Percentiles rank a stretch among this genome's conserved stretches.
Conservation (phyloP, 2,329 filamentous ascomycete species). For the Epichloe glyceriae region DNA sequence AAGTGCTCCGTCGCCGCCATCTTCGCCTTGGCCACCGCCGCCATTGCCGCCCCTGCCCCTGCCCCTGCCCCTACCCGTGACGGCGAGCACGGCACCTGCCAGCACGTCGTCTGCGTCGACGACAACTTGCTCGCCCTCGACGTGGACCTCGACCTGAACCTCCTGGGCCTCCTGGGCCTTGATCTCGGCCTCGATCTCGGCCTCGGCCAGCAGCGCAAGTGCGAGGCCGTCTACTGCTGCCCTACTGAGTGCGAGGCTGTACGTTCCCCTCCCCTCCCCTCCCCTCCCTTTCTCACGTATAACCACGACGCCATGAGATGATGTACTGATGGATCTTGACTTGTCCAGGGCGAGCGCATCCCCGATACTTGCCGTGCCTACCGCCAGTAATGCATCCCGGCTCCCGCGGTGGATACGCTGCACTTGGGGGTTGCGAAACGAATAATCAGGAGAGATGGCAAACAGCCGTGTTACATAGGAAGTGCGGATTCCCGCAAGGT, state of each 20-base stretch:
- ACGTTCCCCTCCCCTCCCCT: too few species aligned
- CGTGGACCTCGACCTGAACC: not conserved
- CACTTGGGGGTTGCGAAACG: too few species aligned
- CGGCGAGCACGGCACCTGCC: not conserved
- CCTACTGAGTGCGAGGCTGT: not conserved
- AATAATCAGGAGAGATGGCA: not conserved
- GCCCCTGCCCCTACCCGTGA: not conserved
- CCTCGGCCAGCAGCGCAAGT: not conserved
- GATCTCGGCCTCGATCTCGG: not conserved
- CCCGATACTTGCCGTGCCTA: not conserved
- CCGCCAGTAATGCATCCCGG: not conserved
- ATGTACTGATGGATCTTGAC: not conserved
- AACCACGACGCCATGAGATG: too few species aligned
- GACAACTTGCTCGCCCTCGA: not conserved
- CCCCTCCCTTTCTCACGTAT: not conserved
- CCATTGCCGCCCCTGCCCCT: not conserved
- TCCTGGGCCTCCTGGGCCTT: not conserved
- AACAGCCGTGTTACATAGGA: not conserved
- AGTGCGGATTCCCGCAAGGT: too few species aligned
- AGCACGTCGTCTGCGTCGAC: not conserved
- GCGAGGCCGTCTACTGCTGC: conserved; percentile 3
- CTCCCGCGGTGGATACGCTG: too few species aligned
- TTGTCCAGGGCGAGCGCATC: not conserved
- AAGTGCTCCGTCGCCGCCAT: conserved; percentile 3
- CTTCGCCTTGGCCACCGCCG: conserved; percentile 3